phyloP scores from a whole-genome alignment of 441 rosid genomes.

The Erodium trifolium region DNA sequence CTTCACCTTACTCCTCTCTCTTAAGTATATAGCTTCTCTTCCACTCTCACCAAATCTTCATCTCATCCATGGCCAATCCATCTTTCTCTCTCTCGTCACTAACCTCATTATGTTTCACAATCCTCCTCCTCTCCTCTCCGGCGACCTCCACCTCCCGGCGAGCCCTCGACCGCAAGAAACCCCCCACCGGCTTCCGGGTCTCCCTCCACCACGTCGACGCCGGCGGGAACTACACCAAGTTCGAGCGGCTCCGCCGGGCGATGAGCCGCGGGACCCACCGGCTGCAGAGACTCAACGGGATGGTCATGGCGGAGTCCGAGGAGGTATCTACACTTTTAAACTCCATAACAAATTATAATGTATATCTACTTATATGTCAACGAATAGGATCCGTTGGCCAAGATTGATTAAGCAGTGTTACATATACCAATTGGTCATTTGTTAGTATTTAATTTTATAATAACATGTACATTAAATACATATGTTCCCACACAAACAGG shows the following conservation, averaged over 20 bases:
- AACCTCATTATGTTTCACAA: background rate
- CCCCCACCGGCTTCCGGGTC: constrained; percentile 42
- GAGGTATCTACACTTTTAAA: too few relatives aligned
- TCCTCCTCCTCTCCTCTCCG: background rate
- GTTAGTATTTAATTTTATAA: too few relatives aligned
- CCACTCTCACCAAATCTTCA: too few relatives aligned
- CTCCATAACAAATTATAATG: too few relatives aligned
- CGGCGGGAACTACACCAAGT: constrained; percentile 64
- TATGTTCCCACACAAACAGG: too few relatives aligned
- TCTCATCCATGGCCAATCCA: too few relatives aligned
- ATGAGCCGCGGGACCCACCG: constrained; percentile 55
- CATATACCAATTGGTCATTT: too few relatives aligned
- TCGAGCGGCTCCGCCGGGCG: constrained; percentile 59
- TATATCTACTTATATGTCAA: too few relatives aligned
- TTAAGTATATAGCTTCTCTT: too few relatives aligned
- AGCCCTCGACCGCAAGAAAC: background rate
- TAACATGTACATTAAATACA: too few relatives aligned
- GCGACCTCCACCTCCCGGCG: background rate
- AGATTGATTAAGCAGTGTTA: too few relatives aligned
- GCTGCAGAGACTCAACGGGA: constrained; percentile 41
- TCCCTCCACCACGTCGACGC: constrained; percentile 59
- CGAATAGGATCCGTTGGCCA: too few relatives aligned
- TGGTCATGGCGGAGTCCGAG: constrained; percentile 33
- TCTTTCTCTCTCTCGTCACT: background rate
- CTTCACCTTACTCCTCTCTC: background rate